Evolutionary conservation across 352 stramenopile genomes (phyloP).

Genomic region (Globisporangium mamillatum): DNA sequence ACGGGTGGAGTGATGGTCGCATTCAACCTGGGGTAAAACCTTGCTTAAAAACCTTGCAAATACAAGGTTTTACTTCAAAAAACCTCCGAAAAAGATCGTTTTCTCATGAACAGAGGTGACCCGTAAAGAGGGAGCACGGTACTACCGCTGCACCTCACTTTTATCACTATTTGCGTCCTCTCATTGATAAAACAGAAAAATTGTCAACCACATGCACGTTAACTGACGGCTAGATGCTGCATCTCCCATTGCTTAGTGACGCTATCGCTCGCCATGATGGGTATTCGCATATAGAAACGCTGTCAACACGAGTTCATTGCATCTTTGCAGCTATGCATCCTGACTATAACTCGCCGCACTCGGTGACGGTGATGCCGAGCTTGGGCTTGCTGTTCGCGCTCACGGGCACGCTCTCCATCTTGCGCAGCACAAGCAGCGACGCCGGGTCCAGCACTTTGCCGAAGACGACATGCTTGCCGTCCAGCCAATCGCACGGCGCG

Average conservation of each 20-base stretch:
- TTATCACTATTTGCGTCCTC: background rate
- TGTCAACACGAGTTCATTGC: background rate
- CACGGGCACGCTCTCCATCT: conserved; percentile 91
- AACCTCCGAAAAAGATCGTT: conserved; percentile 16
- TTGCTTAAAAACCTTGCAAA: background rate
- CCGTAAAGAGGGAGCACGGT: background rate
- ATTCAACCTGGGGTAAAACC: background rate
- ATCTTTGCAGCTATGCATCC: background rate
- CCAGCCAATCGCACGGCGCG: conserved; percentile 92
- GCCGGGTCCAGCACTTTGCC: conserved; percentile 88
- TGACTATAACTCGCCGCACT: conserved; percentile 87
- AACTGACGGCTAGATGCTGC: background rate
- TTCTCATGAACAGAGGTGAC: conserved; percentile 7
- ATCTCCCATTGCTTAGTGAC: background rate
- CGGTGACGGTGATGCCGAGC: conserved; percentile 81
- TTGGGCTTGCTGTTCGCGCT: conserved; percentile 84
- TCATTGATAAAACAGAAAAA: background rate
- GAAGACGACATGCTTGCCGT: conserved; percentile 97
- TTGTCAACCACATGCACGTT: background rate
- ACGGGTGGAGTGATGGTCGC: conserved; percentile 8
- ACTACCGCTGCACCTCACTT: background rate
- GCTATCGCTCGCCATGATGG: background rate
- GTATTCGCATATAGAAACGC: background rate
- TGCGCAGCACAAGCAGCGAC: conserved; percentile 85
- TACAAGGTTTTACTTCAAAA: conserved; percentile 3